Evolutionary conservation across 2,329 filamentous ascomycete genomes (phyloP).

Genomic region (Thielaviopsis euricoi): DNA sequence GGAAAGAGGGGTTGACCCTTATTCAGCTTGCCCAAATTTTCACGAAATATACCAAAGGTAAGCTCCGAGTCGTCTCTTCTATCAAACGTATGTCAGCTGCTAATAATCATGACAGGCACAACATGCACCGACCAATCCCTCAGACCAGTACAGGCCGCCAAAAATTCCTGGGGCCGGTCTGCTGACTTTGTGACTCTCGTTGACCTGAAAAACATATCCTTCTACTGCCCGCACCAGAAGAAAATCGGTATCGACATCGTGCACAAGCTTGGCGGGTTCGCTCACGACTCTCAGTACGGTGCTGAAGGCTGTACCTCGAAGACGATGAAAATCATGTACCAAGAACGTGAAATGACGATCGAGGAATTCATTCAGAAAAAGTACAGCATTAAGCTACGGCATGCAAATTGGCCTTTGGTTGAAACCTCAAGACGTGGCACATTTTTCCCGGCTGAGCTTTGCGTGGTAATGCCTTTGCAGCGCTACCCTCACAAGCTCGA

Average conservation of each 20-base stretch:
- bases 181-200: slow-evolving; percentile 38
- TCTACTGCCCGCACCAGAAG: slow-evolving; percentile 35
- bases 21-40: slow-evolving; percentile 18
- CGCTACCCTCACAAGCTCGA: slow-evolving; percentile 47
- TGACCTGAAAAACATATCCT: slow-evolving; percentile 37
- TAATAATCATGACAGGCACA: background rate
- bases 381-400: slow-evolving; percentile 34
- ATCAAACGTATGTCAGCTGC: background rate
- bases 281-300: slow-evolving; percentile 28
- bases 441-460: slow-evolving; percentile 46
- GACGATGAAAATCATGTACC: slow-evolving; percentile 38
- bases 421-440: slow-evolving; percentile 34
- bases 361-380: slow-evolving; percentile 38
- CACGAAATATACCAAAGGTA: background rate
- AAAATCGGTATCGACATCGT: slow-evolving; percentile 26
- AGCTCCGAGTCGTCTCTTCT: background rate
- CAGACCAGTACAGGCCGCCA: too few relatives aligned
- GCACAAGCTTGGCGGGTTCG: slow-evolving; percentile 36
- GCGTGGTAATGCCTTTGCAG: slow-evolving; percentile 35
- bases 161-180: slow-evolving; percentile 17
- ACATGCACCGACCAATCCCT: background rate
- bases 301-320: slow-evolving; percentile 31
- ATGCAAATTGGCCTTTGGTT: slow-evolving; percentile 37
- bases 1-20: slow-evolving; percentile 31
- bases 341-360: slow-evolving; percentile 29